Evolutionary conservation across 495 filamentous ascomycete species (phyloP).

Genomic region (Penicillium cataractarum): DNA sequence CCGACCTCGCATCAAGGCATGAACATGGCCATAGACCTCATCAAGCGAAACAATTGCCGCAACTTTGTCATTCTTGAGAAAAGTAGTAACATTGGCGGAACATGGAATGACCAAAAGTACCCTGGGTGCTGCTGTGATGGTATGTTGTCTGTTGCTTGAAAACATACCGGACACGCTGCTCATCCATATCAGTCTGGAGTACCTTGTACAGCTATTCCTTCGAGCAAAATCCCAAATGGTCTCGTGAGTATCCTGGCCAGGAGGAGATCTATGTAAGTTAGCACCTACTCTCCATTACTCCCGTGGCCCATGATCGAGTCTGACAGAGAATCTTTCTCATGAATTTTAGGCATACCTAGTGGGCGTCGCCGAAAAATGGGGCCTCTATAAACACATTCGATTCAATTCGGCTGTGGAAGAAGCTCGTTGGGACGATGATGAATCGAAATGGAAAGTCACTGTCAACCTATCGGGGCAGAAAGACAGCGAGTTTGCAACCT

Average conservation of each 20-base stretch:
- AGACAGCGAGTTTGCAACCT: slow-evolving; percentile 46
- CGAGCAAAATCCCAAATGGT: slow-evolving; percentile 67
- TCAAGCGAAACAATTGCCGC: slow-evolving; percentile 53
- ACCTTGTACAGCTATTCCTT: slow-evolving; percentile 67
- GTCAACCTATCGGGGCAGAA: slow-evolving; percentile 49
- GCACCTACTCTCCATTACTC: slow-evolving; percentile 10
- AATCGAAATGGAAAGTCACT: slow-evolving; percentile 57
- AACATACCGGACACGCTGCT: not conserved
- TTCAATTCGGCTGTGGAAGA: slow-evolving; percentile 56
- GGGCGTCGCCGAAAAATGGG: slow-evolving; percentile 60
- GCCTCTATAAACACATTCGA: slow-evolving; percentile 59
- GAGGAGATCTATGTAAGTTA: slow-evolving; percentile 58
- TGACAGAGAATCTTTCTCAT: not conserved
- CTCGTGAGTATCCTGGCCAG: slow-evolving; percentile 65
- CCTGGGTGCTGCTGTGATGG: slow-evolving; percentile 58
- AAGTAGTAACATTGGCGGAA: slow-evolving; percentile 56
- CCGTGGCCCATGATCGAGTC: not conserved
- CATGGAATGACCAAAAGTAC: slow-evolving; percentile 60
- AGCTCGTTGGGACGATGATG: slow-evolving; percentile 58
- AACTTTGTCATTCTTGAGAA: slow-evolving; percentile 62
- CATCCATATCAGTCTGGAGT: slow-evolving; percentile 41
- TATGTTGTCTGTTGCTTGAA: slow-evolving; percentile 16
- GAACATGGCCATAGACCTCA: slow-evolving; percentile 61
- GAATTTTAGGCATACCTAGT: slow-evolving; percentile 56
- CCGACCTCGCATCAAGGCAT: slow-evolving; percentile 38